These are phyloP conservation scores for Histomonas meleagridis DNA, from an alignment of 208 protist genomes.

Conservation along the genomic window DNA sequence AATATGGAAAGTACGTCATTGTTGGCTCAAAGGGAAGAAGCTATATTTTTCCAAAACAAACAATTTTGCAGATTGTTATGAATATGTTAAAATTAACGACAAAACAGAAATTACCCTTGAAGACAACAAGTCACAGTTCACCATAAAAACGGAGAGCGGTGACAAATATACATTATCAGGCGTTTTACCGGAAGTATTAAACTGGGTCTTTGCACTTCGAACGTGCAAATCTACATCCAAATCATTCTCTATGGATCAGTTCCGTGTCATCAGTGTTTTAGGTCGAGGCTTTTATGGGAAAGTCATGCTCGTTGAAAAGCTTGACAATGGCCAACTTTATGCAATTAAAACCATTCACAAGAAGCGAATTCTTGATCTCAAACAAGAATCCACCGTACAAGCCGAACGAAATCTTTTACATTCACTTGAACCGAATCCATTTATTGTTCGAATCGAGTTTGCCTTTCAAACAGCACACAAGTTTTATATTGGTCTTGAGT, in stretches of 20 bases:
- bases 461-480: neutral
- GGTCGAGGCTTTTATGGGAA: slow-evolving; percentile 30
- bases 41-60: too few relatives aligned
- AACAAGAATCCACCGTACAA: neutral
- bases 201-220: slow-evolving; percentile 2
- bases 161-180: neutral
- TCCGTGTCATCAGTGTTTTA: neutral
- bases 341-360: neutral
- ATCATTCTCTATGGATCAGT: neutral
- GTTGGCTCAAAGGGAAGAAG: too few relatives aligned
- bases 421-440: neutral
- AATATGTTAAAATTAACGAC: too few relatives aligned
- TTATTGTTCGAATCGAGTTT: neutral
- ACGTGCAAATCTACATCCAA: neutral
- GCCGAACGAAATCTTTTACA: neutral
- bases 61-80: too few relatives aligned
- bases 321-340: neutral
- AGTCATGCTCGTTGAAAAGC: slow-evolving; percentile 31
- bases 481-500: slow-evolving; percentile 14
- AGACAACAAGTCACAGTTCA: slow-evolving; percentile 11
- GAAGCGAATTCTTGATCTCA: neutral
- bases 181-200: neutral
- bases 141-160: neutral
- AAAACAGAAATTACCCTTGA: too few relatives aligned
- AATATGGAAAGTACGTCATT: too few relatives aligned